Evolutionary conservation across 495 filamentous ascomycete genomes (phyloP), one percentile per base, ranked within the genome.

Genomic region (Venustampulla echinocandica): DNA sequence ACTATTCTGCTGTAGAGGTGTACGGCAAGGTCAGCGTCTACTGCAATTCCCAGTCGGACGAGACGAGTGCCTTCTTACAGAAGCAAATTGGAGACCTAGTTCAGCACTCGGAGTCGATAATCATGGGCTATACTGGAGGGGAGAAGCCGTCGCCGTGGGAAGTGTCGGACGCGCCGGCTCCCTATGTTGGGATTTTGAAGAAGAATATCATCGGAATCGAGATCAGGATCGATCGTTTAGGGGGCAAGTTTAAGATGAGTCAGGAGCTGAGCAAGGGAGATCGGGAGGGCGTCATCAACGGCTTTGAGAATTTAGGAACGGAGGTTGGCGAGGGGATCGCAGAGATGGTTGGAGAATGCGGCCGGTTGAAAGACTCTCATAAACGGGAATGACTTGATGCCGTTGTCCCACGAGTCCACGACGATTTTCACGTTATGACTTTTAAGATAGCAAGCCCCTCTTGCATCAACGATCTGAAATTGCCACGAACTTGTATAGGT

Each of bases 211-310:
- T 79, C 25, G 75, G 74, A 0, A 65, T 79, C 33, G 67, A 76
- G 58, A 67, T 79, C 27, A 46, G 54, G 10, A 65, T 79, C 47
- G 58, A 64, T n/a, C 49, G 63, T 1, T 47, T 79, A 37, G 66
- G 66, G 32, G 75, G 75, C 18, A 77, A 77, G 56, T 75, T 65
- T 39, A 77, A 77, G 61, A 74, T 78, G 72, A 76, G 71, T 45
- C 70, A 76, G 60, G 74, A 77, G 55, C 60, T 73, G 65, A 51
- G 47, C 9, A 35, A 57, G 19, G 70, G 64, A 0, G 74, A 78
- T 56, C 59, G 65, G 3, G 50, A 69, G 11, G 73, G 75, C 3
- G 68, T 73, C 0, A 46, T 75, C n/a, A 35, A 69, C 36, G 74
- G 74, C 2, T 76, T 79, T 59, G 55, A 62, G 33, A 52, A 39